phyloP scores from a whole-genome alignment of 441 rosid species.

The Gossypium gossypioides region DNA sequence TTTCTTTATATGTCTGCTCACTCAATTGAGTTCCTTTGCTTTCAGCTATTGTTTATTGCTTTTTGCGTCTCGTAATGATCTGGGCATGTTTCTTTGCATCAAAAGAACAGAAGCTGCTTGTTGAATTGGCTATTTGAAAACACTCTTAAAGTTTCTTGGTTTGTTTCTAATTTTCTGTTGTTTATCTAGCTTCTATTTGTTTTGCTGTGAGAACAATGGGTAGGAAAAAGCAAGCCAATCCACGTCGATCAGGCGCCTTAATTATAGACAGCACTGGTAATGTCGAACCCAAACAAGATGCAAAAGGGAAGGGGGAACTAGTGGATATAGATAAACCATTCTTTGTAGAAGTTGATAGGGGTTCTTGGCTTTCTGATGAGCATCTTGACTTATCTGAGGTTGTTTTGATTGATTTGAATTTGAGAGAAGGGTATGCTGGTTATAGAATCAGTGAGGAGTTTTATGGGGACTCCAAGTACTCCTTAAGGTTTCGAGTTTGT shows the following conservation, averaged over 20 bases:
- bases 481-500: slow-evolving; percentile 53
- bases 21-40: background rate
- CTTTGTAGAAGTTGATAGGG: slow-evolving; percentile 43
- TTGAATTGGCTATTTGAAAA: slow-evolving; percentile 6
- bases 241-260: slow-evolving; percentile 57
- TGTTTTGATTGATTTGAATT: slow-evolving; percentile 42
- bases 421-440: slow-evolving; percentile 34
- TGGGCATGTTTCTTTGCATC: background rate
- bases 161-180: slow-evolving; percentile 6
- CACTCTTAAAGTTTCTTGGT: background rate
- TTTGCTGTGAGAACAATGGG: slow-evolving; percentile 53
- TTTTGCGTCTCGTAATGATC: background rate
- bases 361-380: slow-evolving; percentile 36
- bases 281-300: slow-evolving; percentile 22
- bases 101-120: slow-evolving; percentile 1
- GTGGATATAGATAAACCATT: slow-evolving; percentile 38
- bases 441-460: slow-evolving; percentile 28
- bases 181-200: slow-evolving; percentile 15
- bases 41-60: slow-evolving; percentile 2
- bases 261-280: slow-evolving; percentile 22
- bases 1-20: background rate
- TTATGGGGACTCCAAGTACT: slow-evolving; percentile 35
- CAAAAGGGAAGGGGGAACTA: slow-evolving; percentile 18
- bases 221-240: slow-evolving; percentile 73
- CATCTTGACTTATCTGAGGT: slow-evolving; percentile 80